Evolutionary conservation across 352 stramenopile genomes (phyloP).

Genomic region (Pythium angustatum): DNA sequence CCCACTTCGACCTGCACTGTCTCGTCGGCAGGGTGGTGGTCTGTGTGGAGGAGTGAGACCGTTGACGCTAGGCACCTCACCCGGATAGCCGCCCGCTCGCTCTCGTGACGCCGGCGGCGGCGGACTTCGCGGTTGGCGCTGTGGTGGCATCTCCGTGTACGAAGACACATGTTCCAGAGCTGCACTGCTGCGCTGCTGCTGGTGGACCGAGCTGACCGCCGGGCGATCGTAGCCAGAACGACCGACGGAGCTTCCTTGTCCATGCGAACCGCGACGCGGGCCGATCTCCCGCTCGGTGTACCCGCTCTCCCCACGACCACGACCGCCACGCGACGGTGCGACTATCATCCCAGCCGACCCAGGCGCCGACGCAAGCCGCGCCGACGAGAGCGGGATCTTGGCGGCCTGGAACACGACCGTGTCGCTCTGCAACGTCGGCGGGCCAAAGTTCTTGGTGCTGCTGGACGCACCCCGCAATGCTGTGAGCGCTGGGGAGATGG

Average conservation of each 20-base stretch:
- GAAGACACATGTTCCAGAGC: neutral
- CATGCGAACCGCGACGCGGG: neutral
- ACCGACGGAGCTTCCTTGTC: too few species aligned
- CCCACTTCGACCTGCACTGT: neutral
- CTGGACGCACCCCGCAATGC: neutral
- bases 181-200: too few species aligned
- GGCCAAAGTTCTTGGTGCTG: conserved; percentile 22
- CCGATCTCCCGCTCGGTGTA: conserved; percentile 1
- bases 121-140: conserved; percentile 6
- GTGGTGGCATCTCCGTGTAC: neutral
- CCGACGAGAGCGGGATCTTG: conserved; percentile 44
- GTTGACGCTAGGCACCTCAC: neutral
- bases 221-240: conserved; percentile 1
- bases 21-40: neutral
- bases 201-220: too few species aligned
- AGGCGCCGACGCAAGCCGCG: conserved; percentile 27
- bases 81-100: neutral
- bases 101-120: neutral
- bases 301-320: neutral
- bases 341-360: conserved; percentile 6
- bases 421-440: conserved; percentile 47
- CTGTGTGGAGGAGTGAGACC: neutral
- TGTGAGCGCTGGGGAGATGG: neutral
- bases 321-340: neutral
- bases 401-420: conserved; percentile 65